Percentiles rank a stretch among this genome's conserved stretches.
Conservation (phyloP, 192 early-diverging fungal species). For the Dimargaris xerosporica region DNA sequence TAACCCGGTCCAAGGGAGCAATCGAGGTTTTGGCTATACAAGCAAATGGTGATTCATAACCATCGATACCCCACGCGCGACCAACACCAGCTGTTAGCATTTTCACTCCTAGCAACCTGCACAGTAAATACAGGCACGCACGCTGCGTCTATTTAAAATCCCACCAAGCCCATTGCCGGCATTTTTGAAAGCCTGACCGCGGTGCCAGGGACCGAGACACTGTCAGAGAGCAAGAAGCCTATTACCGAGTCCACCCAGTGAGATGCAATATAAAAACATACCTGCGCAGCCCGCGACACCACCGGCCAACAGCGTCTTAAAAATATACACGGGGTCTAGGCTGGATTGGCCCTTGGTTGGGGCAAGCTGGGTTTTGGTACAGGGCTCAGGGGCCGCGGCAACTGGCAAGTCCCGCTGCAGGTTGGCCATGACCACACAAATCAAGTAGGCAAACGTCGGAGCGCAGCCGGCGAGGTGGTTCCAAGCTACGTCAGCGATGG, state of each 20-base stretch:
- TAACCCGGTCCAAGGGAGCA: conserved; percentile 72
- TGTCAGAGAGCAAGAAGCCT: background rate
- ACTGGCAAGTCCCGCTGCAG: too few relatives aligned
- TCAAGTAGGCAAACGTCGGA: too few relatives aligned
- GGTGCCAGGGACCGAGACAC: background rate
- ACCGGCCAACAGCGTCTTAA: conserved; percentile 33
- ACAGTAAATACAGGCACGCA: background rate
- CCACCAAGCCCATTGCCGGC: background rate
- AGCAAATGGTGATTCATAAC: background rate
- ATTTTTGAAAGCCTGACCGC: background rate
- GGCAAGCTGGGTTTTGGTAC: too few relatives aligned
- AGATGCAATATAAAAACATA: conserved; percentile 14
- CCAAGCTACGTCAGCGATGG: too few relatives aligned
- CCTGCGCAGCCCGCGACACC: conserved; percentile 41
- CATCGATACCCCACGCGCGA: too few relatives aligned
- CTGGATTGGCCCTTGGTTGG: too few relatives aligned
- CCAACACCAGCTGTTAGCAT: too few relatives aligned
- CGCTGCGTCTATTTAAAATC: background rate
- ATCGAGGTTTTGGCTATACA: conserved; percentile 55
- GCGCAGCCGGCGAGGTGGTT: too few relatives aligned
- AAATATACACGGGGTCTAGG: background rate
- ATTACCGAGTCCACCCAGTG: background rate
- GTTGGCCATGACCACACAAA: too few relatives aligned
- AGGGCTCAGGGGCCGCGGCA: too few relatives aligned
- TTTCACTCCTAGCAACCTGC: background rate